Percentiles rank a stretch among this genome's conserved stretches.
Conservation (phyloP, 768 basidiomycete genomes). For the Boletus vinaceobasis region DNA sequence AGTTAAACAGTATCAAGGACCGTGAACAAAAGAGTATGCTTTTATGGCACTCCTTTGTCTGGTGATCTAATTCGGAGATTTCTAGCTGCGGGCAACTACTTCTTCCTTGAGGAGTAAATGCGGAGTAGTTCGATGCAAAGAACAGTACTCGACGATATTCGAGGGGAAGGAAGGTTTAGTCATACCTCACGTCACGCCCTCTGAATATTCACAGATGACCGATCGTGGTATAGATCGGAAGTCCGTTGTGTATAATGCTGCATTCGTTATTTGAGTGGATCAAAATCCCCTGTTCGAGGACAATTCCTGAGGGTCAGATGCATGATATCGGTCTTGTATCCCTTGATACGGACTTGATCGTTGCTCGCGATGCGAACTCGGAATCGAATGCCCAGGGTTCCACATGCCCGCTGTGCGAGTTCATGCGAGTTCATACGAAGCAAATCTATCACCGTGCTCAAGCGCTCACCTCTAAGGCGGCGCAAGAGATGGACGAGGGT, state of each 20-base stretch:
- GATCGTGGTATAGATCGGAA: constrained; percentile 7
- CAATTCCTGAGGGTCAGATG: background rate
- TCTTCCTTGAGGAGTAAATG: constrained; percentile 82
- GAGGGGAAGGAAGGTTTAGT: constrained; percentile 14
- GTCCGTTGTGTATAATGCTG: constrained; percentile 6
- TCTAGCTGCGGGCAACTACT: constrained; percentile 79
- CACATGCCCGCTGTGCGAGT: background rate
- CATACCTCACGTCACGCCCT: background rate
- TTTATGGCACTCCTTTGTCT: background rate
- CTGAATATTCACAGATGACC: constrained; percentile 8
- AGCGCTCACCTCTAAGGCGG: background rate
- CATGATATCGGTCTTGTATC: background rate
- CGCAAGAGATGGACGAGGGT: background rate
- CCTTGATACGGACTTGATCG: background rate
- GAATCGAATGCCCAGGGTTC: background rate
- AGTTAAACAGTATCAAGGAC: constrained; percentile 80
- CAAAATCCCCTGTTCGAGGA: background rate
- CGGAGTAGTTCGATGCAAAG: background rate
- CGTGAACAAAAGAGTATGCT: constrained; percentile 77
- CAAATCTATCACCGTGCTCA: background rate
- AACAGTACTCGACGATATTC: background rate
- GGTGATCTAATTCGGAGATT: constrained; percentile 7
- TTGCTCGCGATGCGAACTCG: background rate
- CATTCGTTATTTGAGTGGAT: constrained; percentile 11
- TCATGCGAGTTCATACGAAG: background rate